phyloP scores from a whole-genome alignment of 768 basidiomycete species.

The Tulasnella sp. region DNA sequence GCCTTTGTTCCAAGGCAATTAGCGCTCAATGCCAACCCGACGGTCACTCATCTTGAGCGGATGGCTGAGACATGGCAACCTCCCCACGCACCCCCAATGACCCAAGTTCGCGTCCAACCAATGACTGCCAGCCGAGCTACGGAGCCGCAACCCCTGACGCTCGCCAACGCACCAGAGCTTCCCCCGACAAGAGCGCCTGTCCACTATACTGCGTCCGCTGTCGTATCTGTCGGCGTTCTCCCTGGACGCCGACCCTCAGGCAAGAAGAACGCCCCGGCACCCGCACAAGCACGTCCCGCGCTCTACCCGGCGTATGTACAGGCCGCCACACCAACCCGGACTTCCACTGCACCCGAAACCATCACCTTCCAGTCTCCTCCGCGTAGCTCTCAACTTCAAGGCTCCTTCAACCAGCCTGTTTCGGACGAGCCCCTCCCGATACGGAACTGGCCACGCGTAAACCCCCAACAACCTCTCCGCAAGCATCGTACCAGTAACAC shows the following conservation, averaged over 20 bases:
- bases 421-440: slow-evolving; percentile 30
- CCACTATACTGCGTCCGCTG: slow-evolving; percentile 28
- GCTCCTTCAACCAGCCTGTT: not conserved
- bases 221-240: slow-evolving; percentile 25
- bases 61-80: slow-evolving; percentile 30
- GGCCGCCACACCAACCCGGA: not conserved
- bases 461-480: slow-evolving; percentile 32
- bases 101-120: not conserved
- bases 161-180: slow-evolving; percentile 27
- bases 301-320: slow-evolving; percentile 25
- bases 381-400: slow-evolving; percentile 4
- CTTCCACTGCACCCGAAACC: not conserved
- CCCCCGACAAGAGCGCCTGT: slow-evolving; percentile 26
- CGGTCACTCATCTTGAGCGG: slow-evolving; percentile 22
- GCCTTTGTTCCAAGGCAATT: slow-evolving; percentile 19
- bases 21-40: not conserved
- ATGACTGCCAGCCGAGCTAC: not conserved
- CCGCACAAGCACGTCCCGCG: not conserved
- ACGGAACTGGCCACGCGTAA: slow-evolving; percentile 24
- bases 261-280: not conserved
- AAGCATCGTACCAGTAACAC: slow-evolving; percentile 1
- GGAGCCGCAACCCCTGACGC: slow-evolving; percentile 30
- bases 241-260: slow-evolving; percentile 20
- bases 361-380: slow-evolving; percentile 8
- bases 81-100: not conserved